Evolutionary conservation across 1,284 basidiomycete species (phyloP).

Genomic region (Boletus smithii): DNA sequence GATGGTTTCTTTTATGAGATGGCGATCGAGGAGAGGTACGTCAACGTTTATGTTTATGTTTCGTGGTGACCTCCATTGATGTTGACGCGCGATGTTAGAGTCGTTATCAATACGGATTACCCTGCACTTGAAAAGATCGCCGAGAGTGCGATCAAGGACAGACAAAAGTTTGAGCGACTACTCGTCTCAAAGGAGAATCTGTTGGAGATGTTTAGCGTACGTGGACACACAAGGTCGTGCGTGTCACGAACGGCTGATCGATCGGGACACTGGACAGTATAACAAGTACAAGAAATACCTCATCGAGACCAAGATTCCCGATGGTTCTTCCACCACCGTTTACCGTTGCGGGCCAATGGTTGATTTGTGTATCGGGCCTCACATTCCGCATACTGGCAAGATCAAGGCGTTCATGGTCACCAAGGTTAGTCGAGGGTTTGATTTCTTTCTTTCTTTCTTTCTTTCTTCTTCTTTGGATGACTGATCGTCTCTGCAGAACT

Average conservation of each 20-base stretch:
- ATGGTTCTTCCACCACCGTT: constrained; percentile 95
- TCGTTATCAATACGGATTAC: constrained; percentile 81
- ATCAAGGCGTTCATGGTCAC: constrained; percentile 97
- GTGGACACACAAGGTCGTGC: constrained; percentile 25
- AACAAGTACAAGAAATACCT: constrained; percentile 99
- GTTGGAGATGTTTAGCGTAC: constrained; percentile 92
- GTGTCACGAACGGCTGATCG: constrained; percentile 7
- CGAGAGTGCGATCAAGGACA: constrained; percentile 91
- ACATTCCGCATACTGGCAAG: constrained; percentile 95
- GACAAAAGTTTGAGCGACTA: constrained; percentile 95
- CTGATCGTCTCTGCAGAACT: constrained; percentile 59
- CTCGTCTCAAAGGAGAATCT: constrained; percentile 92
- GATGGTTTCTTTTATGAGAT: constrained; percentile 99
- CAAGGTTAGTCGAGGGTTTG: constrained; percentile 53
- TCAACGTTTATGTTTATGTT: neutral
- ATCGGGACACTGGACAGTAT: constrained; percentile 56
- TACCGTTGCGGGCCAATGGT: constrained; percentile 99
- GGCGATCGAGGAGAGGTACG: constrained; percentile 71
- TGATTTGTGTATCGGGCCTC: constrained; percentile 95
- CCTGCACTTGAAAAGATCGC: constrained; percentile 86
- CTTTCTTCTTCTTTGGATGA: neutral
- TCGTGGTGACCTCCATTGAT: neutral
- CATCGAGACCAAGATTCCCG: constrained; percentile 94
- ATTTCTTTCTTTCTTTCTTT: neutral
- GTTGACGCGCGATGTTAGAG: constrained; percentile 40